Evolutionary conservation across 2,329 filamentous ascomycete species (phyloP).

Genomic region (Xenosphaeropsis pyriputrescens): DNA sequence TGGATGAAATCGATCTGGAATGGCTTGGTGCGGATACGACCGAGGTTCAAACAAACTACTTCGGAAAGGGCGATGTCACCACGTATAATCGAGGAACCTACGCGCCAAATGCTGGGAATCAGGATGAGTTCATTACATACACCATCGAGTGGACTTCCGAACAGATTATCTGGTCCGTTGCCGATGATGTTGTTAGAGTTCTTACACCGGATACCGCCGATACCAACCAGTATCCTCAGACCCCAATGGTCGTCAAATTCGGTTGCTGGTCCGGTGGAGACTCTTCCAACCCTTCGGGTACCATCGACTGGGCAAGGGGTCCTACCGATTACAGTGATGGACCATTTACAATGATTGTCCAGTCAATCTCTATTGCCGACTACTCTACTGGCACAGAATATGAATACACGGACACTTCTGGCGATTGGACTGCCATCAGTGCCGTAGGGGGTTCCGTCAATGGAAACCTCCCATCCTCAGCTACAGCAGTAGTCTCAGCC

Average conservation of each 20-base stretch:
- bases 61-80: slow-evolving; percentile 77
- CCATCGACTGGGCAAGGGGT: slow-evolving; percentile 80
- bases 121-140: slow-evolving; percentile 71
- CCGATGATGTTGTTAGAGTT: slow-evolving; percentile 62
- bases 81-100: slow-evolving; percentile 81
- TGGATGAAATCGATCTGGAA: slow-evolving; percentile 96
- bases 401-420: slow-evolving; percentile 63
- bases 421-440: slow-evolving; percentile 68
- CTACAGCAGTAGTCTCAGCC: slow-evolving; percentile 28
- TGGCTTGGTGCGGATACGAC: slow-evolving; percentile 69
- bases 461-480: slow-evolving; percentile 44
- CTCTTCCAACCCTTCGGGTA: slow-evolving; percentile 57
- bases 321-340: slow-evolving; percentile 70
- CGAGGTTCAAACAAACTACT: slow-evolving; percentile 94
- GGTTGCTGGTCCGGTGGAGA: slow-evolving; percentile 90
- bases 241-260: slow-evolving; percentile 88
- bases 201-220: slow-evolving; percentile 56
- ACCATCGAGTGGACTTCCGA: slow-evolving; percentile 80
- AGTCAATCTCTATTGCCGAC: slow-evolving; percentile 64
- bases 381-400: slow-evolving; percentile 88
- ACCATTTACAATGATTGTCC: slow-evolving; percentile 76
- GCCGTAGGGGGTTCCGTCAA: slow-evolving; percentile 69
- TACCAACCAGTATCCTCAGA: slow-evolving; percentile 73
- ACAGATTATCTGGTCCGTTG: slow-evolving; percentile 78
- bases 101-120: slow-evolving; percentile 53